A percentile compares a stretch with the other conserved stretches of the same genome.
Conservation (phyloP, 306 rosid genomes). For the Vachellia collinsii region DNA sequence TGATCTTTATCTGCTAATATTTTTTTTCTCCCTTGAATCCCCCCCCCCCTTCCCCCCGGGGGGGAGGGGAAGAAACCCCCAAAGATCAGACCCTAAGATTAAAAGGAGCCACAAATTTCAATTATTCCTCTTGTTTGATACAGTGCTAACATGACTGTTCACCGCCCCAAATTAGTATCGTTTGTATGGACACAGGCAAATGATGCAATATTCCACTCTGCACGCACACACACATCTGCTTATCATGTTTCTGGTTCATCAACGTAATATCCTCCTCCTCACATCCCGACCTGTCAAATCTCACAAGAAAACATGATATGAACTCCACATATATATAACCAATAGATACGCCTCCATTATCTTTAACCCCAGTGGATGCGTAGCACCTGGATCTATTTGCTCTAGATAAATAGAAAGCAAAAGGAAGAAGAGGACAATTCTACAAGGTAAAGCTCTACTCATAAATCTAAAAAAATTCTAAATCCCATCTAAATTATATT, state of each 20-base stretch:
- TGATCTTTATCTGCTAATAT: slow-evolving; percentile 23
- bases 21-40: neutral
- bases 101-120: slow-evolving; percentile 27
- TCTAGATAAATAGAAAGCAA: neutral
- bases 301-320: slow-evolving; percentile 24
- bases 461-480: neutral
- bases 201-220: slow-evolving; percentile 58
- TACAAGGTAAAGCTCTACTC: neutral
- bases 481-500: neutral
- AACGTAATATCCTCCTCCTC: slow-evolving; percentile 15
- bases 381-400: slow-evolving; percentile 31
- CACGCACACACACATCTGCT: slow-evolving; percentile 27
- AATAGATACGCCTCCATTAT: slow-evolving; percentile 24
- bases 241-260: slow-evolving; percentile 40
- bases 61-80: neutral
- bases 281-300: slow-evolving; percentile 34
- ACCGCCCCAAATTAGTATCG: slow-evolving; percentile 44
- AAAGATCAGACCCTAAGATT: neutral
- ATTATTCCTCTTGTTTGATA: neutral
- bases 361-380: slow-evolving; percentile 29
- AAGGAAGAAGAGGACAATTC: neutral
- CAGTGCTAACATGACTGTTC: slow-evolving; percentile 33
- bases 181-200: slow-evolving; percentile 45
- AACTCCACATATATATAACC: slow-evolving; percentile 19
- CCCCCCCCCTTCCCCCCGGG: neutral